These are phyloP conservation scores for Zopfia rhizophila DNA, from an alignment of 2,329 filamentous ascomycete genomes.

Conservation along the genomic window DNA sequence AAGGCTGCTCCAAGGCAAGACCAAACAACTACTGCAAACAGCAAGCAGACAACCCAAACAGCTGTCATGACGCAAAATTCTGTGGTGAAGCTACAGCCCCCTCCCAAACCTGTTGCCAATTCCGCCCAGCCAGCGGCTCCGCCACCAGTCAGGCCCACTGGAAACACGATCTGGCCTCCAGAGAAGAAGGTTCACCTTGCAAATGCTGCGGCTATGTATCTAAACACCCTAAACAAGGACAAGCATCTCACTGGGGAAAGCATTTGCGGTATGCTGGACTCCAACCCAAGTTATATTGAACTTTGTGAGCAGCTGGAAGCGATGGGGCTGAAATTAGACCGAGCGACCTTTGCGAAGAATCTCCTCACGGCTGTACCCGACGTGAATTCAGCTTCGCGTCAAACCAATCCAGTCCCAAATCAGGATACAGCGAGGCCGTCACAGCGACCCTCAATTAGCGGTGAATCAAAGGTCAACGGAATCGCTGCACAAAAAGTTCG, in stretches of 20 bases:
- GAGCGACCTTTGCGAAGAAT: conserved; percentile 63
- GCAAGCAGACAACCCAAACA: conserved; percentile 13
- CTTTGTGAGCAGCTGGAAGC: conserved; percentile 65
- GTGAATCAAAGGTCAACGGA: background rate
- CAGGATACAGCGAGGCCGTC: conserved; percentile 13
- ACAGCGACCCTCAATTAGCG: conserved; percentile 18
- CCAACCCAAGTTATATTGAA: conserved; percentile 66
- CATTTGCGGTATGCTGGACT: conserved; percentile 60
- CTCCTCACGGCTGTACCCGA: conserved; percentile 60
- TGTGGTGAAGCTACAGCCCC: background rate
- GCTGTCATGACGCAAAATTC: background rate
- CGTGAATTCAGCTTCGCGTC: conserved; percentile 42
- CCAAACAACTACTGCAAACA: conserved; percentile 2
- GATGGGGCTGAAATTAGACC: conserved; percentile 61
- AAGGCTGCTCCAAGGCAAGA: conserved; percentile 33
- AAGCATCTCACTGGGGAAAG: conserved; percentile 52
- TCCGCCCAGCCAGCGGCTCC: conserved; percentile 13
- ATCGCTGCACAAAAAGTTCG: background rate
- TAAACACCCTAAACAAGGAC: conserved; percentile 56
- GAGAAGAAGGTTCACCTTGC: conserved; percentile 63
- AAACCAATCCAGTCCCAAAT: conserved; percentile 20
- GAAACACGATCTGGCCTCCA: conserved; percentile 61
- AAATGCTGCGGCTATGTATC: conserved; percentile 59
- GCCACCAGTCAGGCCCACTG: conserved; percentile 20
- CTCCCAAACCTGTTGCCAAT: conserved; percentile 5